Evolutionary conservation across 495 filamentous ascomycete genomes (phyloP).

Genomic region (Trichocladium uniseriatum): DNA sequence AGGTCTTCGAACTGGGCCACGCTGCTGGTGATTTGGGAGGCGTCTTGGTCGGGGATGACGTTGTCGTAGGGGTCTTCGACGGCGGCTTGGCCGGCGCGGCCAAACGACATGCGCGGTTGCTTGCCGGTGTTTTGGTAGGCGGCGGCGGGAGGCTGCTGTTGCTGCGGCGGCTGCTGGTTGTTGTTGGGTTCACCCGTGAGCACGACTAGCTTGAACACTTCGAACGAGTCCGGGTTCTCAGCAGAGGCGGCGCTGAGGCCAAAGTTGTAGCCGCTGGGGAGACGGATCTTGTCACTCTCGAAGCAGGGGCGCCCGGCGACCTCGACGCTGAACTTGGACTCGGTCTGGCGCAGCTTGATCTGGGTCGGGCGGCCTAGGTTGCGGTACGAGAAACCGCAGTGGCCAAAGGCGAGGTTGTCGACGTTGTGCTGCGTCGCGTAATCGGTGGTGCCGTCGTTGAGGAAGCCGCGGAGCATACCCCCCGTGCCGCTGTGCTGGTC

Average conservation of each 20-base stretch:
- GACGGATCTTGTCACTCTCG: slow-evolving; percentile 62
- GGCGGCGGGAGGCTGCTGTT: slow-evolving; percentile 20
- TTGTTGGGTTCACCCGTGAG: slow-evolving; percentile 39
- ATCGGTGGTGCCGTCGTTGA: slow-evolving; percentile 82
- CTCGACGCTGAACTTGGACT: slow-evolving; percentile 60
- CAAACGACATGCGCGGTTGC: slow-evolving; percentile 16
- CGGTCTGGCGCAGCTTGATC: slow-evolving; percentile 60
- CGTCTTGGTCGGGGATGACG: slow-evolving; percentile 35
- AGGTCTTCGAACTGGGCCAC: slow-evolving; percentile 70
- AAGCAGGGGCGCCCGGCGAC: slow-evolving; percentile 82
- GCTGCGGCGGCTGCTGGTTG: slow-evolving; percentile 24
- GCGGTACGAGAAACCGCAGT: slow-evolving; percentile 84
- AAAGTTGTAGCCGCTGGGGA: slow-evolving; percentile 76
- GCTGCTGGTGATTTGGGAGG: slow-evolving; percentile 42
- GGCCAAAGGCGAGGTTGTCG: slow-evolving; percentile 82
- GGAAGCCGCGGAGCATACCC: slow-evolving; percentile 77
- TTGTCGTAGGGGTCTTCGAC: slow-evolving; percentile 35
- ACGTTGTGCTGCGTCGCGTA: slow-evolving; percentile 71
- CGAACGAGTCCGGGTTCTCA: slow-evolving; percentile 88
- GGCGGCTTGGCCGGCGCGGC: slow-evolving; percentile 15
- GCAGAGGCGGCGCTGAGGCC: slow-evolving; percentile 82
- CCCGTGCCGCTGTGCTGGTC: slow-evolving; percentile 78
- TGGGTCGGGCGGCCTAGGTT: slow-evolving; percentile 79
- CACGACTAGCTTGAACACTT: slow-evolving; percentile 78
- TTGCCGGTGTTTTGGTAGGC: slow-evolving; percentile 18